phyloP scores from a whole-genome alignment of 2,329 filamentous ascomycete genomes.

The Calonectria hongkongensis region DNA sequence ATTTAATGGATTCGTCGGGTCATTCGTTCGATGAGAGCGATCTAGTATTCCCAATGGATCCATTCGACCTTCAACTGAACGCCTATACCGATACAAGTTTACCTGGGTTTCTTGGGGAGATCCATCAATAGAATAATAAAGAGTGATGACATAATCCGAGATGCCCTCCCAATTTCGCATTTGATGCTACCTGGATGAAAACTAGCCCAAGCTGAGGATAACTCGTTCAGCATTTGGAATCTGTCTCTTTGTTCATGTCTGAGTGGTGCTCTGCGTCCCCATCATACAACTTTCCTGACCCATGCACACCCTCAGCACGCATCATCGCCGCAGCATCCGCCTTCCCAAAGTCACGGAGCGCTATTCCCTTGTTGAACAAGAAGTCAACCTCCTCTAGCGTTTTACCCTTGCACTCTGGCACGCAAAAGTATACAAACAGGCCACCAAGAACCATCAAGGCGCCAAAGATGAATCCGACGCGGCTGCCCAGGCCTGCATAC shows the following conservation, averaged over 20 bases:
- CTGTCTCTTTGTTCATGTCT: not conserved
- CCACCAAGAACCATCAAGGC: slow-evolving; percentile 15
- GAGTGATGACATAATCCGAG: not conserved
- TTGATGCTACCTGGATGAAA: too few species aligned
- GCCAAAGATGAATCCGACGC: slow-evolving; percentile 51
- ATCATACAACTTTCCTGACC: slow-evolving; percentile 7
- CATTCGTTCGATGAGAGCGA: slow-evolving; percentile 40
- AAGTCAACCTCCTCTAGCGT: slow-evolving; percentile 47
- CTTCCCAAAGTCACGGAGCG: slow-evolving; percentile 45
- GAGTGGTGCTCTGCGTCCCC: not conserved
- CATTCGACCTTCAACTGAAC: slow-evolving; percentile 46
- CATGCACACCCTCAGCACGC: not conserved
- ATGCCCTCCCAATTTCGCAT: too few species aligned
- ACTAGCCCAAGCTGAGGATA: too few species aligned
- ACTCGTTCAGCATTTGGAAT: not conserved
- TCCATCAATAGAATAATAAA: not conserved
- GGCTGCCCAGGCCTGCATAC: slow-evolving; percentile 47
- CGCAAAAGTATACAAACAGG: slow-evolving; percentile 45
- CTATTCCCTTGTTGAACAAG: slow-evolving; percentile 45
- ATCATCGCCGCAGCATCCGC: slow-evolving; percentile 43
- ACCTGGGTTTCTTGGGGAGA: slow-evolving; percentile 7
- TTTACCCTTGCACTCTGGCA: slow-evolving; percentile 48
- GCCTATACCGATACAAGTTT: slow-evolving; percentile 41
- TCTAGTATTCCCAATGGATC: slow-evolving; percentile 38
- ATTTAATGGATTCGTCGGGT: slow-evolving; percentile 27